phyloP scores from a whole-genome alignment of 2,329 filamentous ascomycete species.

The Cryphonectria nitschkei region DNA sequence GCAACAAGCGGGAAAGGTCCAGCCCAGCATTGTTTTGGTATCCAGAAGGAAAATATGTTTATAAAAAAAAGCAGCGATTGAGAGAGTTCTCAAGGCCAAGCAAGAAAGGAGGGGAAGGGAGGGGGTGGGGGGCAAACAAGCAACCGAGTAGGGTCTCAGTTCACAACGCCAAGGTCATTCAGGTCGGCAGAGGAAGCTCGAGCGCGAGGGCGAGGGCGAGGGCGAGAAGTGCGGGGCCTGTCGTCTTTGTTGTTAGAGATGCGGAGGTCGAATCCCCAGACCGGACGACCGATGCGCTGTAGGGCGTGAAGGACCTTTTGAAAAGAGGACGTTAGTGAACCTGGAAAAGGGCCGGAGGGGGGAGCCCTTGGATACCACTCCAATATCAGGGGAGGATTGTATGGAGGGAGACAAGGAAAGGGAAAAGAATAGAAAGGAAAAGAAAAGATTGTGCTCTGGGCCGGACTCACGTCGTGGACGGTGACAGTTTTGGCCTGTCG shows the following conservation, averaged over 20 bases:
- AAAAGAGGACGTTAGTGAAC: neutral
- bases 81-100: neutral
- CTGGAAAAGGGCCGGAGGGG: neutral
- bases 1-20: too few species aligned
- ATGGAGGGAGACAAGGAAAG: too few species aligned
- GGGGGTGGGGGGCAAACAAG: neutral
- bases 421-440: too few species aligned
- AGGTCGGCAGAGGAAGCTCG: neutral
- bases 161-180: neutral
- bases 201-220: neutral
- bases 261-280: conserved; percentile 61
- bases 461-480: conserved; percentile 57
- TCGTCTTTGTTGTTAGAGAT: conserved; percentile 26
- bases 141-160: neutral
- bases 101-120: too few species aligned
- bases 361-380: conserved; percentile 8
- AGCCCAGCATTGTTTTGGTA: neutral
- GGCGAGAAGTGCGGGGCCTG: neutral
- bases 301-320: conserved; percentile 59
- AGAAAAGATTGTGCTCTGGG: neutral
- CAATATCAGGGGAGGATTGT: too few species aligned
- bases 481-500: conserved; percentile 64
- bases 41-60: neutral
- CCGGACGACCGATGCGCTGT: conserved; percentile 50
- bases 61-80: too few species aligned